Conservation (phyloP, 176 grass and related monocot genomes). For the Phyllostachys edulis region DNA sequence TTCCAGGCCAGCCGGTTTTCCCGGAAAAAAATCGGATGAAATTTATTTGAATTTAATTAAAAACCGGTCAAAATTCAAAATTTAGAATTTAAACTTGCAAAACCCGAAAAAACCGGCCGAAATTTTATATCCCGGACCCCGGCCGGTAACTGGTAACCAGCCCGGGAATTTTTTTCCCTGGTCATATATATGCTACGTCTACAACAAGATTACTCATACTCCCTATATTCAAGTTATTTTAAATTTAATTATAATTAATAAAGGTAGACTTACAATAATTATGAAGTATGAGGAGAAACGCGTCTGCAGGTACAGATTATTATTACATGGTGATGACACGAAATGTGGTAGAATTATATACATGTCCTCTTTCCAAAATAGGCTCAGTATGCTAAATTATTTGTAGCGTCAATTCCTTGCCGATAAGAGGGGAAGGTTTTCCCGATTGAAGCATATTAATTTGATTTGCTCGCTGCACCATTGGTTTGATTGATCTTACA, state of each 20-base stretch:
- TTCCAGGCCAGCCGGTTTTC: too few relatives aligned
- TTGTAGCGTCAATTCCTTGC: neutral
- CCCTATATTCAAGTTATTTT: neutral
- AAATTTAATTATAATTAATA: neutral
- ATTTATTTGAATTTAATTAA: too few relatives aligned
- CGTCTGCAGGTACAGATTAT: neutral
- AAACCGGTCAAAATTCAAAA: too few relatives aligned
- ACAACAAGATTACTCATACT: neutral
- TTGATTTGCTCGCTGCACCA: neutral
- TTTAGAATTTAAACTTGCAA: too few relatives aligned
- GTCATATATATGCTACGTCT: neutral
- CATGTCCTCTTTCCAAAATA: conserved; percentile 33
- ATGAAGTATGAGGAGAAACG: neutral
- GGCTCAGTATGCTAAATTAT: conserved; percentile 27
- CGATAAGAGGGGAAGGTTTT: conserved; percentile 22
- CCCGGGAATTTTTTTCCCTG: too few relatives aligned
- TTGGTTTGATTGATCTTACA: conserved; percentile 39
- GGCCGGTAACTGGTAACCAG: too few relatives aligned
- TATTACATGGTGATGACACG: conserved; percentile 20
- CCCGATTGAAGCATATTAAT: neutral
- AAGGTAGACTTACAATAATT: conserved; percentile 3
- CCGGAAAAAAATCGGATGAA: too few relatives aligned
- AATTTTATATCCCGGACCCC: too few relatives aligned
- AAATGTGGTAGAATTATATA: conserved; percentile 21
- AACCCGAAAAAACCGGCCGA: too few relatives aligned